Evolutionary conservation across 2,329 filamentous ascomycete species (phyloP).

Genomic region (Beauveria rudraprayagi): DNA sequence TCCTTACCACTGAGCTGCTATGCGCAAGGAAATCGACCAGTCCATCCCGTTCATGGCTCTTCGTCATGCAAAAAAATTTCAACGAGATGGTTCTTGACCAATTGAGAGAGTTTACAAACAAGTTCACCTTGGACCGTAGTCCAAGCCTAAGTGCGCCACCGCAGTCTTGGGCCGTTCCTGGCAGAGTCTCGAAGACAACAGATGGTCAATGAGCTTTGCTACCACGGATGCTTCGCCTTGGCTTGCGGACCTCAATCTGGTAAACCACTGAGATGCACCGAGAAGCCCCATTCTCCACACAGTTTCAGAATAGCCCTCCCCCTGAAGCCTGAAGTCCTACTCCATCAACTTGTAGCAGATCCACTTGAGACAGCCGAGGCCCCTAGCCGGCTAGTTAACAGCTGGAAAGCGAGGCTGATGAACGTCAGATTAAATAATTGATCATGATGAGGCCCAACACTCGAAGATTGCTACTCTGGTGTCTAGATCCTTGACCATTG

Average conservation of each 20-base stretch:
- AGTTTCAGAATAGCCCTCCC: background rate
- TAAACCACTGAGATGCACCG: background rate
- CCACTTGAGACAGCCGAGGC: slow-evolving; percentile 1
- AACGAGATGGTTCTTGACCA: no score
- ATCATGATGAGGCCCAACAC: no score
- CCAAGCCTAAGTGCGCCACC: no score
- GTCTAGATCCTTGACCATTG: no score
- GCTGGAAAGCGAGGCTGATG: no score
- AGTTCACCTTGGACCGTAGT: background rate
- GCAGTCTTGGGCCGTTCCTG: no score
- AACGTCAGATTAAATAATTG: no score
- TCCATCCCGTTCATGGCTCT: background rate
- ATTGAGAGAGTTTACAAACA: background rate
- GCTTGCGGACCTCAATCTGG: background rate
- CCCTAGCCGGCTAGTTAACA: background rate
- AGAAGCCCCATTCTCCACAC: background rate
- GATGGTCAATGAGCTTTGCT: no score
- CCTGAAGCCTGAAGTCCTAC: background rate
- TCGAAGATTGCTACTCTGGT: background rate
- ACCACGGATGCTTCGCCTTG: no score
- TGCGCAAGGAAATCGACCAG: background rate
- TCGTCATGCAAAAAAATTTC: no score
- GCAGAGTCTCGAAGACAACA: no score
- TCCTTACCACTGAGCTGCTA: background rate
- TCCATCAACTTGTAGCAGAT: background rate